These are phyloP conservation scores for Trichoderma breve DNA, from an alignment of 2,329 filamentous ascomycete species.

Conservation along the genomic window DNA sequence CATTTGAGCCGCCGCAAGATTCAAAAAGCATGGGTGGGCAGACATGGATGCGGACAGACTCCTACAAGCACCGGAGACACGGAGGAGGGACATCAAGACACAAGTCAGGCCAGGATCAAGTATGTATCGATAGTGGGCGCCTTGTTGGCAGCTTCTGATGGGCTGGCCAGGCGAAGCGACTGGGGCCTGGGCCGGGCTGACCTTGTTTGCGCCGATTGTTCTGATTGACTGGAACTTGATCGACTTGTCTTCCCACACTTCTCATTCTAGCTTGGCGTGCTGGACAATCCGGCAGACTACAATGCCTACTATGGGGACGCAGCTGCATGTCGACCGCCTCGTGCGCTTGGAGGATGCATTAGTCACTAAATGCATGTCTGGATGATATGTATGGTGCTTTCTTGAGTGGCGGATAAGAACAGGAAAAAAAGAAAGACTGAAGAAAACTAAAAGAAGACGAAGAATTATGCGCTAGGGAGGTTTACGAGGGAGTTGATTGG, in stretches of 20 bases:
- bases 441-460: background rate
- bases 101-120: background rate
- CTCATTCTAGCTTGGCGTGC: background rate
- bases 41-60: background rate
- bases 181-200: background rate
- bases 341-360: background rate
- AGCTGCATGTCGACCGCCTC: slow-evolving; percentile 15
- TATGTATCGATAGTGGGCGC: slow-evolving; percentile 3
- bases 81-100: background rate
- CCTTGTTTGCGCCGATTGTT: background rate
- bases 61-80: background rate
- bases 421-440: background rate
- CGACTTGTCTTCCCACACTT: background rate
- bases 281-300: background rate
- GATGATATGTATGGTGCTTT: background rate
- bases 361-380: background rate
- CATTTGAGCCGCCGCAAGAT: slow-evolving; percentile 6
- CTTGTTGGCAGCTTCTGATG: slow-evolving; percentile 19
- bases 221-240: background rate
- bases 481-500: background rate
- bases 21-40: background rate
- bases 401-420: background rate
- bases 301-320: background rate
- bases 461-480: background rate
- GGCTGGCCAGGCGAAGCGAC: slow-evolving; percentile 9